Conservation (phyloP, 164 flowering plant genomes). For the Vitis amurensis region DNA sequence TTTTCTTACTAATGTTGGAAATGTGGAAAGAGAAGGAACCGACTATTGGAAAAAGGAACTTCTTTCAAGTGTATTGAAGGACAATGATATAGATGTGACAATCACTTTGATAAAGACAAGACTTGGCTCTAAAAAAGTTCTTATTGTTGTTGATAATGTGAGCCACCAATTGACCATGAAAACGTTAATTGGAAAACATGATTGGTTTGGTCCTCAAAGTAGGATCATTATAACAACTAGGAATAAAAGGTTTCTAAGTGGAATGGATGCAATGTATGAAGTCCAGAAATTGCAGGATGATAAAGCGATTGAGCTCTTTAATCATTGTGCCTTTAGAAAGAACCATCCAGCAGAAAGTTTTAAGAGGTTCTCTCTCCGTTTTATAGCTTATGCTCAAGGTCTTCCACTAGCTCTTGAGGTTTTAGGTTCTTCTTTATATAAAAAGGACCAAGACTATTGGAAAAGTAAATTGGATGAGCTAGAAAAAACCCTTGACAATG, state of each 20-base stretch:
- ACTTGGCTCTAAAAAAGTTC: not conserved
- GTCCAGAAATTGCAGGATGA: not conserved
- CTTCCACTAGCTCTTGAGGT: slow-evolving; percentile 13
- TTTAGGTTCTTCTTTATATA: slow-evolving; percentile 1
- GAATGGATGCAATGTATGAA: not conserved
- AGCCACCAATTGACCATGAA: not conserved
- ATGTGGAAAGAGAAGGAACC: not conserved
- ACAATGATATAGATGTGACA: not conserved
- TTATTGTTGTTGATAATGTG: slow-evolving; percentile 3
- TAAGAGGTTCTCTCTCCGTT: not conserved
- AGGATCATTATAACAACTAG: slow-evolving; percentile 18
- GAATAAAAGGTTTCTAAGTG: not conserved
- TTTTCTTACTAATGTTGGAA: not conserved
- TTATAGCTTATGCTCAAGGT: not conserved
- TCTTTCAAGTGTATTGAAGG: not conserved
- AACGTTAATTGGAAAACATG: not conserved
- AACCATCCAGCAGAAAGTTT: not conserved
- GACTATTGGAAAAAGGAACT: not conserved
- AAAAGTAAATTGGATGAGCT: not conserved
- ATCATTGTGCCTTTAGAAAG: slow-evolving; percentile 1
- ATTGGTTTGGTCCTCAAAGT: slow-evolving; percentile 7
- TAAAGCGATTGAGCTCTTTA: slow-evolving; percentile 15
- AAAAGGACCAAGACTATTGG: not conserved
- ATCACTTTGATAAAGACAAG: not conserved
- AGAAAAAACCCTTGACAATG: not conserved